These are phyloP conservation scores for Nematodospora valgi DNA, from an alignment of 805 yeast species.

Conservation along the genomic window DNA sequence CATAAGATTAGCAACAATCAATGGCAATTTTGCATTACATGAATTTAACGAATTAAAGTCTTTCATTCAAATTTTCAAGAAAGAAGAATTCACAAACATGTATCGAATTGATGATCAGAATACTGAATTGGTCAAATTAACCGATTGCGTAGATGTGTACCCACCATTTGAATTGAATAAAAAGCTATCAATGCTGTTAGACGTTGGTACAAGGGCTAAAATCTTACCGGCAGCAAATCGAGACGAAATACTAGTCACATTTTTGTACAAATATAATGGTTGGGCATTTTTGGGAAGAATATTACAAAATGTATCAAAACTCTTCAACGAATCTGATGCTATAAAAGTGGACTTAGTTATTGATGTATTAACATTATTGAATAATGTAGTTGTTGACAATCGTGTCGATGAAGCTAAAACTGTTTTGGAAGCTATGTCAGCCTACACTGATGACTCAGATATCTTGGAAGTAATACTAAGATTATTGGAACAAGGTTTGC, in stretches of 20 bases:
- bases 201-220: constrained; percentile 63
- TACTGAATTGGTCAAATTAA: constrained; percentile 50
- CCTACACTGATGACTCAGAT: constrained; percentile 54
- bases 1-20: constrained; percentile 56
- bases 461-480: constrained; percentile 59
- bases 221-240: constrained; percentile 49
- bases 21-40: constrained; percentile 63
- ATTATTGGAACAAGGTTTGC: constrained; percentile 66
- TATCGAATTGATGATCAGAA: constrained; percentile 50
- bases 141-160: constrained; percentile 44
- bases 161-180: constrained; percentile 55
- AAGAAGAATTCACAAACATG: constrained; percentile 33
- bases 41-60: constrained; percentile 59
- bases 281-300: constrained; percentile 84
- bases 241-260: constrained; percentile 49
- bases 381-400: constrained; percentile 42
- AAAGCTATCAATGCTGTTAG: constrained; percentile 43
- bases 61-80: constrained; percentile 50
- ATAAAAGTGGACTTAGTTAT: constrained; percentile 40
- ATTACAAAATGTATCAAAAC: constrained; percentile 56
- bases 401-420: constrained; percentile 23
- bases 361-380: constrained; percentile 50
- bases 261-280: constrained; percentile 74
- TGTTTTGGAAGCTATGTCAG: constrained; percentile 40
- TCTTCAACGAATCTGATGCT: constrained; percentile 31